Conservation (phyloP, 1,139 yeast genomes). For the Protomyces pachydermus region DNA sequence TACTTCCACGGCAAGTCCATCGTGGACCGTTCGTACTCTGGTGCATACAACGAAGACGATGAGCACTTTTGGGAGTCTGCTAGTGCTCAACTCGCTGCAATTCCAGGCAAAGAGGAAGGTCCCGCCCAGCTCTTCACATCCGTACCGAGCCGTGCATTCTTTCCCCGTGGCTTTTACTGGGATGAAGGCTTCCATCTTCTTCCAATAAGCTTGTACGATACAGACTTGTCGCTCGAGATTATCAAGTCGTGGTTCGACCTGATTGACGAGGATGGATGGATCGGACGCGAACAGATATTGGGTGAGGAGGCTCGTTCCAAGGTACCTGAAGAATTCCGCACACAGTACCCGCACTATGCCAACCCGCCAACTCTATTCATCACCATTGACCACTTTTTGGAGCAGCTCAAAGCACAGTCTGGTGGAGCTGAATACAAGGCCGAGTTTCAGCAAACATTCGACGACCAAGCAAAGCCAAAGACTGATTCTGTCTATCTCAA, state of each 20-base stretch:
- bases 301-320: constrained; percentile 87
- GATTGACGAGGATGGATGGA: constrained; percentile 92
- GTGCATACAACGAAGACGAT: constrained; percentile 55
- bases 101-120: constrained; percentile 32
- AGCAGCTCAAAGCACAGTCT: constrained; percentile 25
- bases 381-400: constrained; percentile 64
- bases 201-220: constrained; percentile 76
- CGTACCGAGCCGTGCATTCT: constrained; percentile 89
- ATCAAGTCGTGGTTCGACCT: constrained; percentile 80
- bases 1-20: constrained; percentile 83
- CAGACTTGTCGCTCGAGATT: constrained; percentile 73
- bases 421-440: background rate
- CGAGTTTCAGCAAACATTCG: constrained; percentile 32
- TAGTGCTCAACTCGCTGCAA: constrained; percentile 31
- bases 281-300: constrained; percentile 88
- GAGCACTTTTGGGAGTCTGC: constrained; percentile 39
- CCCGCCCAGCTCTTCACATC: constrained; percentile 60
- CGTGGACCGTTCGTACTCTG: constrained; percentile 66
- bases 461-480: constrained; percentile 34
- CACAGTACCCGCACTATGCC: constrained; percentile 85
- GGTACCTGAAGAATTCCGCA: constrained; percentile 80
- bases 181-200: constrained; percentile 95
- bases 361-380: constrained; percentile 93
- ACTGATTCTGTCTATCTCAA: constrained; percentile 53
- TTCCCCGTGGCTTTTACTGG: constrained; percentile 98